Evolutionary conservation across 2,329 filamentous ascomycete genomes (phyloP), one percentile per base, ranked within the genome.

Genomic region (Aspergillus fischeri): DNA sequence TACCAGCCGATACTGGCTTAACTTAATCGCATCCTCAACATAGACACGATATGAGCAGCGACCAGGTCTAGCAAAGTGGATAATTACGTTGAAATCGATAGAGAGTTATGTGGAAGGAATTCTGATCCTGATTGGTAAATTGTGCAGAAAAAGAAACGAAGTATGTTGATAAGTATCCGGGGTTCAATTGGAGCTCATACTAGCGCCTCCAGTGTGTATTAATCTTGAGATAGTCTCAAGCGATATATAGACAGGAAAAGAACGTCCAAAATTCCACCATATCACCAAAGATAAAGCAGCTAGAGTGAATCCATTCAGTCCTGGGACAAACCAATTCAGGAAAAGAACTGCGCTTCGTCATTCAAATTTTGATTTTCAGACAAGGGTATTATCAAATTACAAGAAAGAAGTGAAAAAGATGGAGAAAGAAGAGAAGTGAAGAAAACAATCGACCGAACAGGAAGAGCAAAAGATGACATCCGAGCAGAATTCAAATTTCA

Each of bases 101-200:
- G 42, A 6, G 14, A 45, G 7, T 9, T 20, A 10, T 24, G 42
- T 10, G 21, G 42, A 14, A 24, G 21, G 11, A 21, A 24, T 6
- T 27, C 17, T 2, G 21, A 35, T 6, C 11, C n/a, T 21, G n/a
- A 28, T 29, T 32, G 14, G 38, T 11, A 51, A 38, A 21, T 21
- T 10, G n/a, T 45, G 27, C 32, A 17, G 6, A 38, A 38, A 38
- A 38, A 38, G 32, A 5, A 35, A 49, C 21, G 6, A 21, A 25
- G 28, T 52, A 51, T 49, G 17, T 7, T 52, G 59, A 61, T 61
- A 60, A 59, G 56, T 20, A 21, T 21, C 11, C 3, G 41, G 10
- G 20, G 35, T 56, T 32, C 52, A 35, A 60, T 60, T 60, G 55
- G 58, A 54, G 49, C 45, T 24, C 11, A 5, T 4, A 45, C 42